A percentile compares a stretch with the other conserved stretches of the same genome.
Evolutionary conservation across 192 early-diverging fungal species (phyloP).

Genomic region (Coemansia sp.): DNA sequence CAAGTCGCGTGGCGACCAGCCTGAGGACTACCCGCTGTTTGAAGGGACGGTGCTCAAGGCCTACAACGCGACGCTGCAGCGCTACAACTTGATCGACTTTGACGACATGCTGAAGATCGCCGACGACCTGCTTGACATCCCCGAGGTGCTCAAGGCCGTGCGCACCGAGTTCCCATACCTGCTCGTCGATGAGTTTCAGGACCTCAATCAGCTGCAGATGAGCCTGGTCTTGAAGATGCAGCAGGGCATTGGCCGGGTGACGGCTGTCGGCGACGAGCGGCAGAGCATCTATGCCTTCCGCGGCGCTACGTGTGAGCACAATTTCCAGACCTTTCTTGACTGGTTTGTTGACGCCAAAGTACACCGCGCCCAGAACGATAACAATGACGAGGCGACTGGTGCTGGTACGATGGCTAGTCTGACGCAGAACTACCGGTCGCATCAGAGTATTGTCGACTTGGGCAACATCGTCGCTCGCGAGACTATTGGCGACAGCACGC

Average conservation of each 20-base stretch:
- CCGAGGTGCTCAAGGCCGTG: slow-evolving; percentile 16
- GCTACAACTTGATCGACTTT: slow-evolving; percentile 48
- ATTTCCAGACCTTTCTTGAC: slow-evolving; percentile 42
- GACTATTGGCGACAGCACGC: slow-evolving; percentile 22
- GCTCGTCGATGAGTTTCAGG: slow-evolving; percentile 57
- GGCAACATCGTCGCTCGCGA: slow-evolving; percentile 51
- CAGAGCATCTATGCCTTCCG: slow-evolving; percentile 57
- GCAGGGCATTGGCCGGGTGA: slow-evolving; percentile 31
- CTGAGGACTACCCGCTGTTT: slow-evolving; percentile 17
- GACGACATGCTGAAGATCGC: slow-evolving; percentile 45
- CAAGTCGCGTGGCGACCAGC: slow-evolving; percentile 40
- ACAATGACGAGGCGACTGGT: background rate
- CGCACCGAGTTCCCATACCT: slow-evolving; percentile 37
- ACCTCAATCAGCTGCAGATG: slow-evolving; percentile 55
- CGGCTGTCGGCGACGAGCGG: slow-evolving; percentile 53
- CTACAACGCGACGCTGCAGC: slow-evolving; percentile 39
- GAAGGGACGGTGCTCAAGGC: slow-evolving; percentile 40
- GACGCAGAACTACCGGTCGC: slow-evolving; percentile 55
- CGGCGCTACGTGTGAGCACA: slow-evolving; percentile 48
- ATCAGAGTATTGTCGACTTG: slow-evolving; percentile 53
- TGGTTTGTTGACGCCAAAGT: slow-evolving; percentile 50
- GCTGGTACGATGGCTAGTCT: slow-evolving; percentile 34
- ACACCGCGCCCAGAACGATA: background rate
- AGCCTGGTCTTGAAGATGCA: slow-evolving; percentile 44
- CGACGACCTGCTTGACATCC: slow-evolving; percentile 21